Conservation (phyloP, 225 moss, liverwort and hornwort genomes). For the Pseudisothecium myosuroides region DNA sequence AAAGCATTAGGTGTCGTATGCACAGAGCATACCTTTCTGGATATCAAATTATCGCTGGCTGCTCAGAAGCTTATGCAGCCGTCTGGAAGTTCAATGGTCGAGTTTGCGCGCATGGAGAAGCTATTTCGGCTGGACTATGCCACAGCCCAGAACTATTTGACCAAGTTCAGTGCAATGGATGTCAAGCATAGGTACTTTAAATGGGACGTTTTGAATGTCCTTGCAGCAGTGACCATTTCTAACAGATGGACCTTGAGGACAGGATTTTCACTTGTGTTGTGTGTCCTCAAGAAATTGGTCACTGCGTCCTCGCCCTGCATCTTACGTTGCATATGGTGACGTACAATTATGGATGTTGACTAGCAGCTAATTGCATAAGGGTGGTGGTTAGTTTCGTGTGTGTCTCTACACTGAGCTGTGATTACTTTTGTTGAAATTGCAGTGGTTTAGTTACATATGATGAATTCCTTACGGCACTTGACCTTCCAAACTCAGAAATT, state of each 20-base stretch:
- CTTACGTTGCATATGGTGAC: neutral
- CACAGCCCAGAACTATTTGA: conserved; percentile 36
- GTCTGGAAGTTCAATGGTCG: conserved; percentile 24
- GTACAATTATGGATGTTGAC: neutral
- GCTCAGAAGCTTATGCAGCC: conserved; percentile 45
- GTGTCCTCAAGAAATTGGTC: neutral
- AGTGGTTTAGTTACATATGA: conserved; percentile 46
- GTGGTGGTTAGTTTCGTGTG: neutral
- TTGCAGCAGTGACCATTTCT: neutral
- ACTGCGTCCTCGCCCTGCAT: neutral
- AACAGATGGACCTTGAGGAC: neutral
- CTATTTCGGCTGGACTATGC: conserved; percentile 34
- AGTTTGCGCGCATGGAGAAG: conserved; percentile 55
- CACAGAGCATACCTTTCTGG: conserved; percentile 49
- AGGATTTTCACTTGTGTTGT: neutral
- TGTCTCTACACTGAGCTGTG: neutral
- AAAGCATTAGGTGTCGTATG: conserved; percentile 27
- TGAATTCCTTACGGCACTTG: conserved; percentile 35
- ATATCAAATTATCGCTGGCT: conserved; percentile 37
- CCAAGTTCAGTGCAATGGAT: conserved; percentile 49
- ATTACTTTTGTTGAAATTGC: neutral
- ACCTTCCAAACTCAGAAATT: conserved; percentile 35
- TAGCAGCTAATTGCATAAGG: neutral
- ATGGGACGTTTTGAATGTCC: neutral
- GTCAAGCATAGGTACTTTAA: conserved; percentile 29